These are phyloP conservation scores for Neonectria ditissima DNA, from an alignment of 2,329 filamentous ascomycete species.

Conservation along the genomic window DNA sequence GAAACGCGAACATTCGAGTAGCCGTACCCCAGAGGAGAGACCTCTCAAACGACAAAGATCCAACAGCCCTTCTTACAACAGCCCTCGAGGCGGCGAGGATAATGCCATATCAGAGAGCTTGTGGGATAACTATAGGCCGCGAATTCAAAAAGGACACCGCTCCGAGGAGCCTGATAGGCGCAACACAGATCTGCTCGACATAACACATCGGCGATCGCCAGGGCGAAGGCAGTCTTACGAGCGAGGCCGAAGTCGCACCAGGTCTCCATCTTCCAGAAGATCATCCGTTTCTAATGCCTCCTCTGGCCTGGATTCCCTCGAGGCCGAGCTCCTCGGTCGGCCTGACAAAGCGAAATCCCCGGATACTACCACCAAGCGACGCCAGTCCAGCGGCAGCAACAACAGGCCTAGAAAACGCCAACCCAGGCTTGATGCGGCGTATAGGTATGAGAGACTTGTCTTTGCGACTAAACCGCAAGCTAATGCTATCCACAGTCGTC, in stretches of 20 bases:
- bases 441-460: slow-evolving; percentile 46
- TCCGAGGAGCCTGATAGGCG: slow-evolving; percentile 27
- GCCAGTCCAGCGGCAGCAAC: slow-evolving; percentile 35
- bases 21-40: slow-evolving; percentile 29
- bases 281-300: slow-evolving; percentile 49
- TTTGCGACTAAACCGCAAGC: background rate
- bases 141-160: slow-evolving; percentile 29
- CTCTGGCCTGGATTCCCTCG: slow-evolving; percentile 54
- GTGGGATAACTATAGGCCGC: slow-evolving; percentile 28
- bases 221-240: slow-evolving; percentile 20
- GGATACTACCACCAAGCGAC: slow-evolving; percentile 38
- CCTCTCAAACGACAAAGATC: slow-evolving; percentile 39
- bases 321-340: slow-evolving; percentile 53
- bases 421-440: slow-evolving; percentile 53
- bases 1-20: slow-evolving; percentile 33
- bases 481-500: slow-evolving; percentile 47
- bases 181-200: slow-evolving; percentile 23
- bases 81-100: slow-evolving; percentile 25
- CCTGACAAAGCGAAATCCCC: slow-evolving; percentile 48
- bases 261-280: slow-evolving; percentile 43
- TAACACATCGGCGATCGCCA: slow-evolving; percentile 31
- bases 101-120: slow-evolving; percentile 2
- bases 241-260: slow-evolving; percentile 35
- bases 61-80: slow-evolving; percentile 22
- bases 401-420: slow-evolving; percentile 49